Conservation (phyloP, 2,329 filamentous ascomycete genomes). For the Hypoxylon sp. region DNA sequence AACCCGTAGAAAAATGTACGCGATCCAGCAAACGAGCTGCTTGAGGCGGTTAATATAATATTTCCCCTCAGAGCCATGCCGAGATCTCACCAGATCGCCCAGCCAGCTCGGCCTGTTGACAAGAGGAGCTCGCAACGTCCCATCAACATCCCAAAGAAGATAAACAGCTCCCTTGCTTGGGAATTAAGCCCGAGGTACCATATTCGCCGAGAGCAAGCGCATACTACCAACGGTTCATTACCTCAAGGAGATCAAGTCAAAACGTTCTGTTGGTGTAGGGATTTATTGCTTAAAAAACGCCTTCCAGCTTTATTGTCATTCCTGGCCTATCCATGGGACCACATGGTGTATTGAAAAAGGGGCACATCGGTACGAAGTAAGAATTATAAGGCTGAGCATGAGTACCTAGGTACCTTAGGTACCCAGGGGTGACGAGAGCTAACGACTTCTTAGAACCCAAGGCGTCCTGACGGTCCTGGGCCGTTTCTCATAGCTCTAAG, state of each 20-base stretch:
- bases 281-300: background rate
- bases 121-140: constrained; percentile 31
- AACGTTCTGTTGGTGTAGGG: background rate
- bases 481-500: background rate
- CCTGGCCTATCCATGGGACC: background rate
- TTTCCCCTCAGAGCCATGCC: constrained; percentile 29
- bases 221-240: background rate
- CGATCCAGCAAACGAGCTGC: constrained; percentile 27
- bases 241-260: background rate
- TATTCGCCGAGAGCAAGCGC: background rate
- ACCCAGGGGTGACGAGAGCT: background rate
- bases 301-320: background rate
- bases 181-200: background rate
- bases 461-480: background rate
- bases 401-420: too few species aligned
- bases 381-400: background rate
- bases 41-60: constrained; percentile 26
- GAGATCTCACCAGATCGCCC: constrained; percentile 18
- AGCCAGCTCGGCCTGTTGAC: constrained; percentile 20
- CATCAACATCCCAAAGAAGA: constrained; percentile 36
- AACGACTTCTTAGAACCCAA: background rate
- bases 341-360: background rate
- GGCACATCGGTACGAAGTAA: background rate
- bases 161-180: constrained; percentile 11
- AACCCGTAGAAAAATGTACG: constrained; percentile 19